Conservation (phyloP, 129 eudicot genomes). For the Rutidosis leptorrhynchoides region DNA sequence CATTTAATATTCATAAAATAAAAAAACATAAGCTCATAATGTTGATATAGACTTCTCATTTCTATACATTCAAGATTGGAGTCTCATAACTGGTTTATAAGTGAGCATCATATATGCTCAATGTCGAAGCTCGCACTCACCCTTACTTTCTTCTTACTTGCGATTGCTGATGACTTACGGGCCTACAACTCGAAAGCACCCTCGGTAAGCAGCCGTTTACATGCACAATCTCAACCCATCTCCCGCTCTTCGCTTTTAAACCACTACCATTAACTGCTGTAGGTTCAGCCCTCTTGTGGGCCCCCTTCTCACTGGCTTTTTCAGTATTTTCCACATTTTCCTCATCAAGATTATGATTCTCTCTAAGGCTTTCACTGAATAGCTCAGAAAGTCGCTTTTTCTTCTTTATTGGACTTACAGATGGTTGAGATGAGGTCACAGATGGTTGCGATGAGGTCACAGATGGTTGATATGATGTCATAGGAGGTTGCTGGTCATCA, state of each 20-base stretch:
- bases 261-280: constrained; percentile 30
- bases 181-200: constrained; percentile 43
- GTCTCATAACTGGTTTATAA: background rate
- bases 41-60: background rate
- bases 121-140: background rate
- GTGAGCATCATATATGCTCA: background rate
- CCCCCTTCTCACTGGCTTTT: constrained; percentile 18
- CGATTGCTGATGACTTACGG: constrained; percentile 29
- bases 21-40: background rate
- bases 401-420: constrained; percentile 34
- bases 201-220: constrained; percentile 44
- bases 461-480: constrained; percentile 16
- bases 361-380: constrained; percentile 40
- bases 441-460: no score
- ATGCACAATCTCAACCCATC: constrained; percentile 36
- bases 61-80: constrained; percentile 21
- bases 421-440: background rate
- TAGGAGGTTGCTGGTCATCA: no score
- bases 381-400: constrained; percentile 31
- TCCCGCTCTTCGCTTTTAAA: constrained; percentile 24
- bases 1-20: background rate
- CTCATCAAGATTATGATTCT: constrained; percentile 7
- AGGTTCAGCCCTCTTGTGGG: constrained; percentile 24
- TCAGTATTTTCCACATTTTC: constrained; percentile 17
- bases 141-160: constrained; percentile 38